Conservation (phyloP, 129 eudicot species). For the Flaveria ramosissima region DNA sequence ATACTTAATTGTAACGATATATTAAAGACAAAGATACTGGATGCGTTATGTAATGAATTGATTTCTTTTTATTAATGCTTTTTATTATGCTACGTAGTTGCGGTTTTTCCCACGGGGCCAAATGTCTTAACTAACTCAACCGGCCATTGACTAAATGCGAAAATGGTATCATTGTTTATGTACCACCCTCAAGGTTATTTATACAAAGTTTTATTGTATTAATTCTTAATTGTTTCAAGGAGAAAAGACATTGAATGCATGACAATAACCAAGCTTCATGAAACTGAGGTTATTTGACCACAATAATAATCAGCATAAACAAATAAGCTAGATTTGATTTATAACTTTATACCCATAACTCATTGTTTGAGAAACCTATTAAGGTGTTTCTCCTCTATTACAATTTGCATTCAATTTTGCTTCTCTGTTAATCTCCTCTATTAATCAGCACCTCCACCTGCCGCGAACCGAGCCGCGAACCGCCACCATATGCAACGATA, state of each 20-base stretch:
- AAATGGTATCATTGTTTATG: too few relatives aligned
- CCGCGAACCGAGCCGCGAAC: too few relatives aligned
- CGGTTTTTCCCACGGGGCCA: neutral
- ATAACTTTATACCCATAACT: constrained; percentile 28
- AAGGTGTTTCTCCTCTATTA: constrained; percentile 51
- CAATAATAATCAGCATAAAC: constrained; percentile 14
- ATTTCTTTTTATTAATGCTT: too few relatives aligned
- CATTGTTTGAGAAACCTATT: constrained; percentile 44
- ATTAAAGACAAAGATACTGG: too few relatives aligned
- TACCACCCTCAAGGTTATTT: too few relatives aligned
- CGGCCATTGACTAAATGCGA: neutral
- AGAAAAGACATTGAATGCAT: neutral
- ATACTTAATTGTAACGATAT: too few relatives aligned
- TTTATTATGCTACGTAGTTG: neutral
- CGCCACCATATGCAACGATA: too few relatives aligned
- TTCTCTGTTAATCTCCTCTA: constrained; percentile 34
- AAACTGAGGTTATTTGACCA: neutral
- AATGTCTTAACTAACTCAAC: neutral
- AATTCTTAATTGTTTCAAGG: too few relatives aligned
- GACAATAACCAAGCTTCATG: constrained; percentile 4
- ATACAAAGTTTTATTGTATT: too few relatives aligned
- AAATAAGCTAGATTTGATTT: constrained; percentile 2
- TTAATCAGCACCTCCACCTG: constrained; percentile 46
- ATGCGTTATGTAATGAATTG: too few relatives aligned
- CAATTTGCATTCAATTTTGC: constrained; percentile 47